These are phyloP conservation scores for Exophiala viscosa DNA, from an alignment of 2,329 filamentous ascomycete species.

Conservation along the genomic window DNA sequence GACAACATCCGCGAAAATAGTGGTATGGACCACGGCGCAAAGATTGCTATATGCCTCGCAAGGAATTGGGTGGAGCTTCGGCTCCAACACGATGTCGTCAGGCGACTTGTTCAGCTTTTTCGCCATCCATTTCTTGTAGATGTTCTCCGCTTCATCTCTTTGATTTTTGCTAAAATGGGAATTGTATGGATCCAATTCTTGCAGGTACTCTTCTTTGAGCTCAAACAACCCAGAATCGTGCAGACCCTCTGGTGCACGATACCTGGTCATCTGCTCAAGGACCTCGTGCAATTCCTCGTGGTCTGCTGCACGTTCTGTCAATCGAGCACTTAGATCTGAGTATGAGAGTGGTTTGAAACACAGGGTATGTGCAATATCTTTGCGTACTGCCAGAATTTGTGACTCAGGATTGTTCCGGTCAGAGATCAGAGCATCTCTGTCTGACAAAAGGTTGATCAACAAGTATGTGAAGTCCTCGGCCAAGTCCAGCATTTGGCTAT, in stretches of 20 bases:
- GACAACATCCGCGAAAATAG: constrained; percentile 83
- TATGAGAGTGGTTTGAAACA: constrained; percentile 96
- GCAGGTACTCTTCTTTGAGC: constrained; percentile 77
- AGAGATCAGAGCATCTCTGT: constrained; percentile 74
- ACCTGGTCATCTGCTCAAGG: constrained; percentile 81
- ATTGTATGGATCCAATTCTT: constrained; percentile 90
- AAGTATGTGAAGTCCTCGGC: constrained; percentile 95
- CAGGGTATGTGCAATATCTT: constrained; percentile 87
- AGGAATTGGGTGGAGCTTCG: constrained; percentile 70
- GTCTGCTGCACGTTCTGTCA: constrained; percentile 86
- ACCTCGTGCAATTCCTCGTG: constrained; percentile 82
- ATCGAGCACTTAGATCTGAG: constrained; percentile 79
- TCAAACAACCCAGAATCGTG: constrained; percentile 94
- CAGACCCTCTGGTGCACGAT: constrained; percentile 84
- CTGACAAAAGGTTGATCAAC: constrained; percentile 83
- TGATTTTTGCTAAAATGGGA: constrained; percentile 97
- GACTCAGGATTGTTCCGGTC: constrained; percentile 62
- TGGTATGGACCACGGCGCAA: constrained; percentile 74
- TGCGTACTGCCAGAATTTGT: constrained; percentile 68
- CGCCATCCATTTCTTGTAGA: constrained; percentile 81
- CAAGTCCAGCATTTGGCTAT: constrained; percentile 82
- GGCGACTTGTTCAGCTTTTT: constrained; percentile 77
- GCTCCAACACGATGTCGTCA: constrained; percentile 87
- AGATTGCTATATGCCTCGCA: constrained; percentile 74
- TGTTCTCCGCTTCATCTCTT: constrained; percentile 86